phyloP scores from a whole-genome alignment of 2,329 filamentous ascomycete genomes.

The Talaromyces albobiverticillius region DNA sequence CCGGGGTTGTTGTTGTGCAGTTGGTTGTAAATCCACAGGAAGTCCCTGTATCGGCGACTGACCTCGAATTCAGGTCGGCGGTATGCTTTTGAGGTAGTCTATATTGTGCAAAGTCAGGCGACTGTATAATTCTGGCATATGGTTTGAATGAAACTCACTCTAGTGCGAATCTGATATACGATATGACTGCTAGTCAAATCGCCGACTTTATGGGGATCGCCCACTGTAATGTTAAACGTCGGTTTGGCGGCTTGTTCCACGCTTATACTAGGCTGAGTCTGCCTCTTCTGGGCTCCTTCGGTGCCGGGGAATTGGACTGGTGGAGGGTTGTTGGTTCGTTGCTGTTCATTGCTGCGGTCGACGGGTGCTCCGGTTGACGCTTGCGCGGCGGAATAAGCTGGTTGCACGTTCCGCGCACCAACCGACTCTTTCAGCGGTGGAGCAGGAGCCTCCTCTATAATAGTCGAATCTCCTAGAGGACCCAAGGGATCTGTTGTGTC shows the following conservation, averaged over 20 bases:
- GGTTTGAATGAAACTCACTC: constrained; percentile 56
- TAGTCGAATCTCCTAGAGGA: constrained; percentile 51
- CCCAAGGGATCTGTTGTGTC: constrained; percentile 62
- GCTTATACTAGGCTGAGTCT: constrained; percentile 74
- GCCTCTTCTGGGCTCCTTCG: constrained; percentile 45
- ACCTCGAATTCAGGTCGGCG: constrained; percentile 89
- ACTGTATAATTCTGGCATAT: background rate
- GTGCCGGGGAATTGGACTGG: constrained; percentile 53
- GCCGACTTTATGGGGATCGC: constrained; percentile 96
- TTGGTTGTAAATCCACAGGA: constrained; percentile 95
- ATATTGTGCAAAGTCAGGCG: constrained; percentile 1
- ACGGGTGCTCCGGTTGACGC: constrained; percentile 55
- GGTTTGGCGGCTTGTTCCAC: constrained; percentile 93
- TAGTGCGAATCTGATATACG: constrained; percentile 92
- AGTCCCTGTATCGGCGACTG: constrained; percentile 90
- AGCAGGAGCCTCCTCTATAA: constrained; percentile 53
- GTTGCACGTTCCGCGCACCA: constrained; percentile 34
- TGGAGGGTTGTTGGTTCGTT: constrained; percentile 62
- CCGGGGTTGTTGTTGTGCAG: constrained; percentile 93
- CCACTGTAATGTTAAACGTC: constrained; percentile 83
- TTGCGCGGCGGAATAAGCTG: constrained; percentile 42
- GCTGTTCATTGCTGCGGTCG: constrained; percentile 67
- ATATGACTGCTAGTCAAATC: constrained; percentile 97
- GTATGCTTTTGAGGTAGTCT: constrained; percentile 96
- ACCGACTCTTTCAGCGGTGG: constrained; percentile 60